These are phyloP conservation scores for Mycena olivaceomarginata DNA, from an alignment of 768 basidiomycete genomes.

Conservation along the genomic window DNA sequence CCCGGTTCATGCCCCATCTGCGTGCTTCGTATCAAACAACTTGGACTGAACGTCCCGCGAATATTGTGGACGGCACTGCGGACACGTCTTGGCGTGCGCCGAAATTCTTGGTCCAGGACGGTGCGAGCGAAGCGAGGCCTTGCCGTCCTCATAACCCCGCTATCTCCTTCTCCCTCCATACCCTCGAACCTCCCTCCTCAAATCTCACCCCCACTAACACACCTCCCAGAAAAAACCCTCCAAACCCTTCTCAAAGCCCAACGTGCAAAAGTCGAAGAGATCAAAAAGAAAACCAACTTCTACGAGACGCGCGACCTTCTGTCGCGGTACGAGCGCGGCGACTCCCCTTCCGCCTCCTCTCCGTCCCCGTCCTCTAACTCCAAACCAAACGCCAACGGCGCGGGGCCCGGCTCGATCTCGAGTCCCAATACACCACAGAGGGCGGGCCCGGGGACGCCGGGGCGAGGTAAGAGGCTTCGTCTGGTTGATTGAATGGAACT, in stretches of 20 bases:
- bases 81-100: no score
- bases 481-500: no score
- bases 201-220: background rate
- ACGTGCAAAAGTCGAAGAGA: slow-evolving; percentile 92
- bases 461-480: background rate
- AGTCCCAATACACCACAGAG: slow-evolving; percentile 20
- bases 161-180: background rate
- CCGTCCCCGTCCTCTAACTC: no score
- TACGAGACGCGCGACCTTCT: slow-evolving; percentile 93
- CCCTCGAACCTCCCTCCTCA: background rate
- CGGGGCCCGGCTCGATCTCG: background rate
- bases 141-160: no score
- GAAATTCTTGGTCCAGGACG: no score
- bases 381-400: slow-evolving; percentile 7
- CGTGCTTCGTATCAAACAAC: no score
- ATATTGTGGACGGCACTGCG: no score
- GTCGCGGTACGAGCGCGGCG: slow-evolving; percentile 88
- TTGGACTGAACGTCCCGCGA: no score
- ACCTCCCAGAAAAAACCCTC: slow-evolving; percentile 82
- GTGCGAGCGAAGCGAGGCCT: no score
- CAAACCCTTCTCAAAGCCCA: slow-evolving; percentile 85
- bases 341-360: slow-evolving; percentile 46
- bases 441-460: background rate
- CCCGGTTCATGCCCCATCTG: no score
- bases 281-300: slow-evolving; percentile 98